Percentiles rank a stretch among this genome's conserved stretches.
Evolutionary conservation across 768 basidiomycete genomes (phyloP).

Genomic region (Leccinum disarticulatum): DNA sequence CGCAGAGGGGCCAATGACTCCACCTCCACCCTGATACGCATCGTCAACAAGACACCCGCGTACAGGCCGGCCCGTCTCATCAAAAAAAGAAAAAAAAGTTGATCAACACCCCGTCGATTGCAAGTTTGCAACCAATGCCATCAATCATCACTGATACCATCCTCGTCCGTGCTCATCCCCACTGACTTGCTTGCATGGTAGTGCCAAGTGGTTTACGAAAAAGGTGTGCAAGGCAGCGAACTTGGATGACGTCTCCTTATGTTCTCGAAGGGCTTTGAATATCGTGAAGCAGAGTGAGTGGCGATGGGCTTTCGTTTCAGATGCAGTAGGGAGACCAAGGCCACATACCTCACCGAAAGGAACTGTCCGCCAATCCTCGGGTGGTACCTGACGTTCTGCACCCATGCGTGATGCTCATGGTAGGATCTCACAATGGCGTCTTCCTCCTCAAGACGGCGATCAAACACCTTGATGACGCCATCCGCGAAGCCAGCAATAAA

Average conservation of each 20-base stretch:
- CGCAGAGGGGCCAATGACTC: too few relatives aligned
- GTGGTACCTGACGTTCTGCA: conserved; percentile 88
- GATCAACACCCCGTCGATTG: too few relatives aligned
- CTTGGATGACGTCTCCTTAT: conserved; percentile 2
- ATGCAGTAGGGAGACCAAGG: background rate
- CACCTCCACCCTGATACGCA: too few relatives aligned
- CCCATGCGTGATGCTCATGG: conserved; percentile 79
- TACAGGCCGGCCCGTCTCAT: too few relatives aligned
- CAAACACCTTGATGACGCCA: conserved; percentile 86
- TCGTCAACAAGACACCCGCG: too few relatives aligned
- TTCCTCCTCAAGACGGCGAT: conserved; percentile 82
- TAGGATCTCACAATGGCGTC: conserved; percentile 81
- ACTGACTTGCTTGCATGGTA: conserved; percentile 22
- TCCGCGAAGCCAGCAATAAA: conserved; percentile 93
- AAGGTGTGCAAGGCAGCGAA: conserved; percentile 36
- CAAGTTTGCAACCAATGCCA: too few relatives aligned
- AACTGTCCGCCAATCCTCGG: conserved; percentile 66
- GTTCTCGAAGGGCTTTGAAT: conserved; percentile 60
- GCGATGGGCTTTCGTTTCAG: background rate
- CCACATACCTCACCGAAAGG: conserved; percentile 77
- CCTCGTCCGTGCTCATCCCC: conserved; percentile 3
- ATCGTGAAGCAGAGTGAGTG: conserved; percentile 55
- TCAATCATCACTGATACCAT: conserved; percentile 9
- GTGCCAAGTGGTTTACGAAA: conserved; percentile 64
- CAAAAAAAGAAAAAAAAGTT: too few relatives aligned